Base-by-base conservation (phyloP, 768 basidiomycete species). In the Pulveroboletus sp. region DNA sequence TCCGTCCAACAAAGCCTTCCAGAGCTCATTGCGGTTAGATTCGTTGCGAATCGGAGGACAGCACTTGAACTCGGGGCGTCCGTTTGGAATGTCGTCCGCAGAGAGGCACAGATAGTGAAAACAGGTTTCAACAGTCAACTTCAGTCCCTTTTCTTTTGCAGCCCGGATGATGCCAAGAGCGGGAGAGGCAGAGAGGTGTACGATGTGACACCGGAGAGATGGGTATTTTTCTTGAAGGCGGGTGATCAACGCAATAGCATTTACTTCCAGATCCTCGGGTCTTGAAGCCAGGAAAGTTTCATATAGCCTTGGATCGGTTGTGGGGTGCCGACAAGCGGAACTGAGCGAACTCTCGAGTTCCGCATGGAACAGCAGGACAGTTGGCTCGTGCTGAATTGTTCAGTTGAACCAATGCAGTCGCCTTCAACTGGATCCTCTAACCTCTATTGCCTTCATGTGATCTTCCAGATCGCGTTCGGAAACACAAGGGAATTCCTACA, bases 101-200 rank as follows among this genome's bases (percentile, higher is more conserved):
- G 79, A 73, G 8, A 96, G 79, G 58, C 83, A 83, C 18, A 97
- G 81, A 71, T 99, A 99, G 69, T 99, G 95, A 71, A 95, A 97
- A 69, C 94, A 97, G 1, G 95, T 99, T 74, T 99, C 95, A 43
- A 93, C 90, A 0, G 93, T 92, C 45, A 99, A 71, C 8, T 84
- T 83, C 31, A 82, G 68, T 0, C 86, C 82, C 1, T 78, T 71
- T 1, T 72, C 65, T 59, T 76, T 83, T 5, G 93, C 93, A 41
- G 78, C 73, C 37, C 81, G 80, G 52, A 98, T 82, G 35, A 81
- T 57, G 4, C 86, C 89, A 17, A 99, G 79, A 6, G 93, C 91
- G 18, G 77, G 73, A 5, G 93, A 77, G 5, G 94, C 87, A 45
- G 93, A 93, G 43, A 99, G 82, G 70, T 99, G 95, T 40, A 98